Evolutionary conservation across 2,329 filamentous ascomycete genomes (phyloP).

Genomic region (Paraconiothyrium brasiliense): DNA sequence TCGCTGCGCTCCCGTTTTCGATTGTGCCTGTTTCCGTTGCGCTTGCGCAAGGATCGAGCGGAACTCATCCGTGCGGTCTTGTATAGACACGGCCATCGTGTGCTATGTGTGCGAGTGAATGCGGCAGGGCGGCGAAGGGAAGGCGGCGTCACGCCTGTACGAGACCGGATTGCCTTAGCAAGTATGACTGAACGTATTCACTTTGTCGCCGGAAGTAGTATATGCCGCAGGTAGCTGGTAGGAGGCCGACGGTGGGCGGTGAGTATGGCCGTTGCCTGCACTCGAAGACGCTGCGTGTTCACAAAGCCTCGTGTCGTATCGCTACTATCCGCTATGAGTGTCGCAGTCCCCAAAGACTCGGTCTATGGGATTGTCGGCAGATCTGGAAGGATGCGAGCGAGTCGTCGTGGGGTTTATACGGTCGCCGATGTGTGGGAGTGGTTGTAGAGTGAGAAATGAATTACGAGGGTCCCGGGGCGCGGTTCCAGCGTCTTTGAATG

Average conservation of each 20-base stretch:
- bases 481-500: neutral
- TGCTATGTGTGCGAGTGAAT: slow-evolving; percentile 10
- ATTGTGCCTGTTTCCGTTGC: slow-evolving; percentile 78
- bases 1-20: slow-evolving; percentile 79
- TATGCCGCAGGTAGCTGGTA: neutral
- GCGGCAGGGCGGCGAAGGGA: slow-evolving; percentile 20
- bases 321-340: neutral
- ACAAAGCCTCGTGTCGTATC: neutral
- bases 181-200: neutral
- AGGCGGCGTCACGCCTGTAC: slow-evolving; percentile 8
- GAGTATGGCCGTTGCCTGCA: neutral
- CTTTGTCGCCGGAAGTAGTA: neutral
- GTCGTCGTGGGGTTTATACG: neutral
- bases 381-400: neutral
- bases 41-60: slow-evolving; percentile 87
- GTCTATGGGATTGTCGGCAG: too few species aligned
- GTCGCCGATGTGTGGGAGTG: neutral
- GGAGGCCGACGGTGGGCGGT: neutral
- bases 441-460: slow-evolving; percentile 3
- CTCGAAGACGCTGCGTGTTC: slow-evolving; percentile 14
- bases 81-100: slow-evolving; percentile 75
- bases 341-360: neutral
- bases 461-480: neutral
- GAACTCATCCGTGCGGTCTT: slow-evolving; percentile 97
- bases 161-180: neutral